Evolutionary conservation across 2,329 filamentous ascomycete genomes (phyloP).

Genomic region (Sporothrix brunneoviolacea): DNA sequence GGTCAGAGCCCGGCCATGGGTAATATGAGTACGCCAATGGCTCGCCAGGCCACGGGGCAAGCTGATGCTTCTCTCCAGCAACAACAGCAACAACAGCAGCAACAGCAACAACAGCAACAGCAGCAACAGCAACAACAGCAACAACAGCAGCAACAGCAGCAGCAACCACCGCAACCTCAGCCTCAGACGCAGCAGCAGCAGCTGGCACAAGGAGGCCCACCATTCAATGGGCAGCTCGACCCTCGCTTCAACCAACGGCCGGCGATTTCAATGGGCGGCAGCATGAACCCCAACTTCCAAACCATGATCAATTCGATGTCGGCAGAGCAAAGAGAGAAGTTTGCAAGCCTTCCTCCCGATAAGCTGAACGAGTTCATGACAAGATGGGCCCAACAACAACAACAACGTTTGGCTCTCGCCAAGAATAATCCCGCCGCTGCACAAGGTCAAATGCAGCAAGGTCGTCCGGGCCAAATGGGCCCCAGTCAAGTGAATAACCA

Average conservation of each 20-base stretch:
- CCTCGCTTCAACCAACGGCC: slow-evolving; percentile 48
- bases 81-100: slow-evolving; percentile 1
- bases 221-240: slow-evolving; percentile 45
- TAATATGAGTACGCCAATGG: slow-evolving; percentile 49
- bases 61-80: slow-evolving; percentile 30
- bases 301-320: slow-evolving; percentile 36
- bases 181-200: slow-evolving; percentile 33
- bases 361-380: slow-evolving; percentile 46
- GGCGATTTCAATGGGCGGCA: slow-evolving; percentile 31
- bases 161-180: slow-evolving; percentile 8
- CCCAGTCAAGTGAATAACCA: slow-evolving; percentile 19
- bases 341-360: slow-evolving; percentile 39
- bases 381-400: slow-evolving; percentile 34
- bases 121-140: slow-evolving; percentile 34
- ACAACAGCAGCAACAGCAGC: slow-evolving; percentile 23
- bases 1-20: slow-evolving; percentile 53
- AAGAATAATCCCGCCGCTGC: slow-evolving; percentile 21
- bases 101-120: not conserved
- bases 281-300: slow-evolving; percentile 22
- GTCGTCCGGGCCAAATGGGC: slow-evolving; percentile 15
- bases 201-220: slow-evolving; percentile 38
- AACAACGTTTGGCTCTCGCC: slow-evolving; percentile 11
- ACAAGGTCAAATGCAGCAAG: slow-evolving; percentile 18
- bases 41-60: slow-evolving; percentile 37
- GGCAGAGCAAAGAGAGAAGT: slow-evolving; percentile 38